Conservation (phyloP, 441 rosid genomes). For the Melastoma candidum region DNA sequence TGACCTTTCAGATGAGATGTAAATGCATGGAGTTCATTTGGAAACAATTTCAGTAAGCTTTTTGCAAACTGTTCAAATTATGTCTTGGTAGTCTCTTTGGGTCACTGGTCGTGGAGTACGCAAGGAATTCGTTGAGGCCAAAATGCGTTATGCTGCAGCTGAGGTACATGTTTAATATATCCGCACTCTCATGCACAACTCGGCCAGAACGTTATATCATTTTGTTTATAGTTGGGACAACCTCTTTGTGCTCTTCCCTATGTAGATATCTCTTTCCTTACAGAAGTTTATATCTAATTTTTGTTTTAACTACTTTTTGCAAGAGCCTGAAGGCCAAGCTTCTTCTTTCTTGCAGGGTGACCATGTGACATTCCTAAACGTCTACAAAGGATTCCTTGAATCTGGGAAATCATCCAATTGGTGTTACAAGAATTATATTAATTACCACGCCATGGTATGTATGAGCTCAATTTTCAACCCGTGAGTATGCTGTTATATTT, state of each 20-base stretch:
- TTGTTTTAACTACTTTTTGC: neutral
- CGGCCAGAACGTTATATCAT: too few relatives aligned
- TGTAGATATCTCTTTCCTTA: too few relatives aligned
- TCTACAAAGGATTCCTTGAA: conserved; percentile 61
- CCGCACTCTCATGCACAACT: neutral
- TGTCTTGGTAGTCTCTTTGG: conserved; percentile 78
- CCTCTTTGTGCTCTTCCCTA: too few relatives aligned
- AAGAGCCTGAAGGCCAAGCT: neutral
- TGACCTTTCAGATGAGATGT: neutral
- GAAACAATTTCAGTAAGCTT: too few relatives aligned
- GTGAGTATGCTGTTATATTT: neutral
- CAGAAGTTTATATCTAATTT: neutral
- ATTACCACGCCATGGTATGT: conserved; percentile 91
- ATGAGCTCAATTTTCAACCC: conserved; percentile 8
- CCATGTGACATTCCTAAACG: conserved; percentile 9
- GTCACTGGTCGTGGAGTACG: conserved; percentile 66
- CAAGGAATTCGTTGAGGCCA: conserved; percentile 84
- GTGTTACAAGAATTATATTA: conserved; percentile 75
- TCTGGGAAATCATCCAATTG: conserved; percentile 76
- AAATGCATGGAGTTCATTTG: too few relatives aligned
- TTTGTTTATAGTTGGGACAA: too few relatives aligned
- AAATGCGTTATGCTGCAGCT: conserved; percentile 93
- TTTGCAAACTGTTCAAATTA: conserved; percentile 1
- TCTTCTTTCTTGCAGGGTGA: conserved; percentile 56
- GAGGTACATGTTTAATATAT: conserved; percentile 42